Percentiles rank a stretch among this genome's conserved stretches.
phyloP scores from a whole-genome alignment of 2,329 filamentous ascomycete genomes.

The Zymoseptoria pseudotritici region DNA sequence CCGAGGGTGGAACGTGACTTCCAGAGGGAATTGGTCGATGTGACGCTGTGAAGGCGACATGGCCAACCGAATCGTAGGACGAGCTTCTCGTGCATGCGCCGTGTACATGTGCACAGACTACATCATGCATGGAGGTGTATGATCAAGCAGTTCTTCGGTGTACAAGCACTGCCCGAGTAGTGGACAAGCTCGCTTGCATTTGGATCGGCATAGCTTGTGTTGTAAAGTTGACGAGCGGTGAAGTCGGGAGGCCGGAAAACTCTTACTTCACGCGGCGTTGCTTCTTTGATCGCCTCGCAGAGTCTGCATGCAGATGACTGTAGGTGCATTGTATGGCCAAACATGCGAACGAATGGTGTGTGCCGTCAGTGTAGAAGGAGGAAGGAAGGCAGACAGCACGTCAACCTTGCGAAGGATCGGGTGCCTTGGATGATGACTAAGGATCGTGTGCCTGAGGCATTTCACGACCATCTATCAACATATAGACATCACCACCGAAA shows the following conservation, averaged over 20 bases:
- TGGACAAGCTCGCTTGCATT: neutral
- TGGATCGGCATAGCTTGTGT: neutral
- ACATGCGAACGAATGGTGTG: no score
- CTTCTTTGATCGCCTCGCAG: neutral
- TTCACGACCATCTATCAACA: no score
- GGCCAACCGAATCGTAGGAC: neutral
- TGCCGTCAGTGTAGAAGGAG: no score
- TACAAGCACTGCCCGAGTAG: neutral
- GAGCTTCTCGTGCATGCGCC: neutral
- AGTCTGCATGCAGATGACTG: neutral
- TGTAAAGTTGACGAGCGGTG: neutral
- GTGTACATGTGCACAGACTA: neutral
- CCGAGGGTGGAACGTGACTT: neutral
- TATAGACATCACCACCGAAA: no score
- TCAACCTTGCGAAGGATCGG: no score
- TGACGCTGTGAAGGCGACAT: neutral
- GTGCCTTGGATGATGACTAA: no score
- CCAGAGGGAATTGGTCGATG: neutral
- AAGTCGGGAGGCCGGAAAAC: neutral
- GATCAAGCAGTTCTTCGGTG: neutral
- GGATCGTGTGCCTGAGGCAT: no score
- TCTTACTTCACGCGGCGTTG: neutral
- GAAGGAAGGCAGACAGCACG: no score
- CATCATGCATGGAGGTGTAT: neutral
- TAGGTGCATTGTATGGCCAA: no score